Evolutionary conservation across 2,329 filamentous ascomycete genomes (phyloP).

Genomic region (Acephala macrosclerotiorum): DNA sequence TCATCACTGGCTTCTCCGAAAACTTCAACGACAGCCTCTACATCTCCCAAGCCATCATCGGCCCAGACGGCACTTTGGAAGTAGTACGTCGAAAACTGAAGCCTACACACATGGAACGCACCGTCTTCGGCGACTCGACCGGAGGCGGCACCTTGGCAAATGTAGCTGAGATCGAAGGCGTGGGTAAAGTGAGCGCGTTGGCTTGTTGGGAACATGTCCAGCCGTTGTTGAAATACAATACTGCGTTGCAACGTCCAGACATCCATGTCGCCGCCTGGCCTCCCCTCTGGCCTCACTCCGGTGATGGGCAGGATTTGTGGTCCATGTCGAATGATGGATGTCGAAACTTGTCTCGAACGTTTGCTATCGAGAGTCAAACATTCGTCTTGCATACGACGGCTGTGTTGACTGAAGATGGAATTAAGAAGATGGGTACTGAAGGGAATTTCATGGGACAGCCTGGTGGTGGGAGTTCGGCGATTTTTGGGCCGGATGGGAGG

Average conservation of each 20-base stretch:
- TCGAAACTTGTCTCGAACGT: constrained; percentile 61
- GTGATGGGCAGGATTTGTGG: constrained; percentile 36
- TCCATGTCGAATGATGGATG: constrained; percentile 39
- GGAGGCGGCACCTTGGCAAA: constrained; percentile 54
- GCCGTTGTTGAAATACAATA: constrained; percentile 60
- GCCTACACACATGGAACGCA: constrained; percentile 62
- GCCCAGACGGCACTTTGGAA: constrained; percentile 54
- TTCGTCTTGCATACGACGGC: constrained; percentile 64
- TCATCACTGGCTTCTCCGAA: constrained; percentile 59
- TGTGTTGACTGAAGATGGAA: constrained; percentile 57
- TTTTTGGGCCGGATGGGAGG: constrained; percentile 60
- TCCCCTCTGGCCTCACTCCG: constrained; percentile 58
- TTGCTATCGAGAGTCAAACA: constrained; percentile 63
- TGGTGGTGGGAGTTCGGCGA: constrained; percentile 55
- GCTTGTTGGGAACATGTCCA: constrained; percentile 51
- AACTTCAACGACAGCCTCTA: constrained; percentile 54
- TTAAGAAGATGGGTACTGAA: constrained; percentile 45
- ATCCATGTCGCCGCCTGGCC: constrained; percentile 64
- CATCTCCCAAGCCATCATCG: constrained; percentile 59
- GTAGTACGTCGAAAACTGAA: constrained; percentile 64
- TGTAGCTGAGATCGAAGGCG: constrained; percentile 29
- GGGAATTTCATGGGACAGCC: constrained; percentile 51
- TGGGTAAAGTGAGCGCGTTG: constrained; percentile 36
- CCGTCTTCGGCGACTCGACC: constrained; percentile 62
- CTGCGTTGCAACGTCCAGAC: constrained; percentile 55